These are phyloP conservation scores for Collybiopsis confluens DNA, from an alignment of 768 basidiomycete genomes.

Conservation along the genomic window DNA sequence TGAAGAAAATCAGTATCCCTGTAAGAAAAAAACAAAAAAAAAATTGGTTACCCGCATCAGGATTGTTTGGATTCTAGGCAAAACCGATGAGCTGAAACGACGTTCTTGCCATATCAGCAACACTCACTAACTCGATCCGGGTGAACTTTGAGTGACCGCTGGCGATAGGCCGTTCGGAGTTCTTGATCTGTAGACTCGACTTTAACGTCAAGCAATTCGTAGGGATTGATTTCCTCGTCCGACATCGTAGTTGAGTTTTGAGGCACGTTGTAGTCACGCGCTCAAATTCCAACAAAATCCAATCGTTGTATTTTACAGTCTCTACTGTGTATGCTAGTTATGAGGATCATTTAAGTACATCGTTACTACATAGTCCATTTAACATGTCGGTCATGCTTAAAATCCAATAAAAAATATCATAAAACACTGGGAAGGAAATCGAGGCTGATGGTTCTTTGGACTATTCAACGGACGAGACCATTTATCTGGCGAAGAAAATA, in stretches of 20 bases:
- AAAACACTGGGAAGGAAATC: conserved; percentile 40
- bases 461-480: conserved; percentile 45
- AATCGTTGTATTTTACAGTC: too few species aligned
- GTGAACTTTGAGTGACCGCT: conserved; percentile 80
- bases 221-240: conserved; percentile 67
- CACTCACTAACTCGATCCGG: conserved; percentile 67
- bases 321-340: too few species aligned
- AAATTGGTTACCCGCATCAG: conserved; percentile 58
- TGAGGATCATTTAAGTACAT: too few species aligned
- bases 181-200: conserved; percentile 71
- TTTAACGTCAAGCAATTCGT: conserved; percentile 62
- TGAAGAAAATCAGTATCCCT: not conserved
- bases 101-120: conserved; percentile 12
- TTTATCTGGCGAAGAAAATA: conserved; percentile 12
- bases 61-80: conserved; percentile 70
- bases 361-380: too few species aligned
- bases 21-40: not conserved
- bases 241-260: conserved; percentile 8
- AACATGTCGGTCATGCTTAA: too few species aligned
- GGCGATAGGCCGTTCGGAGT: conserved; percentile 75
- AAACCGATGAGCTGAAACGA: conserved; percentile 13
- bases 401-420: too few species aligned
- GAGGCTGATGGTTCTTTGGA: conserved; percentile 32
- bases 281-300: too few species aligned
- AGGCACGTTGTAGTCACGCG: not conserved